Evolutionary conservation across 2,329 filamentous ascomycete species (phyloP), one percentile per base, ranked within the genome.

Genomic region (Colletotrichum zoysiae): DNA sequence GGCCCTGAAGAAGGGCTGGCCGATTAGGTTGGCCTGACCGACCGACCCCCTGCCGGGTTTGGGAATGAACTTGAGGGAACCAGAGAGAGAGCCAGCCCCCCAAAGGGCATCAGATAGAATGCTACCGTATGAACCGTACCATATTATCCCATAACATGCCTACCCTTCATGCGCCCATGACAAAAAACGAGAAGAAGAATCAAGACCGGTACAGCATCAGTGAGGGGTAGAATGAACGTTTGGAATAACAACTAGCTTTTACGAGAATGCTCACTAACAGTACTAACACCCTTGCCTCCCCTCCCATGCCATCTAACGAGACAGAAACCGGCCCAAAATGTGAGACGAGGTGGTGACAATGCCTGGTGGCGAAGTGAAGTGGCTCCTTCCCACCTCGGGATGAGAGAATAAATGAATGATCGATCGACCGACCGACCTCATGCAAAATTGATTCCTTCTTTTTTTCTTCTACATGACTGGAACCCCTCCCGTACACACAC

Each of bases 201-300:
- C 1, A 6, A 38, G 12, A 18, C n/a, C 8, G 16, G 12, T 16
- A 14, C n/a, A 3, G n/a, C 16, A 48, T 14, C n/a, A 18, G 33
- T 11, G 16, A 0, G 2, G n/a, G 16, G 20, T 12, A 23, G n/a
- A 26, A 50, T n/a, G 14, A 16, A 68, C 26, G 20, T 42, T 7
- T 58, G 38, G 46, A 55, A 70, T 60, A 72, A 40, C 60, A 69
- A 70, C 51, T 72, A 70, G 66, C 65, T 72, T 72, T 72, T 72
- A 72, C 66, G 30, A 61, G 55, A 70, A 72, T 65, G 60, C 60
- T 18, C n/a, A 56, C 38, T 64, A 70, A 68, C 33, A 70, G 57
- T 70, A 72, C 53, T 50, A 35, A 46, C 20, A 46, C 50, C 46
- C 26, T 63, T 53, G 38, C 40, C 40, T 23, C 40, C 46, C 20